Evolutionary conservation across 192 early-diverging fungal species (phyloP).

Genomic region (Mortierella alpina): DNA sequence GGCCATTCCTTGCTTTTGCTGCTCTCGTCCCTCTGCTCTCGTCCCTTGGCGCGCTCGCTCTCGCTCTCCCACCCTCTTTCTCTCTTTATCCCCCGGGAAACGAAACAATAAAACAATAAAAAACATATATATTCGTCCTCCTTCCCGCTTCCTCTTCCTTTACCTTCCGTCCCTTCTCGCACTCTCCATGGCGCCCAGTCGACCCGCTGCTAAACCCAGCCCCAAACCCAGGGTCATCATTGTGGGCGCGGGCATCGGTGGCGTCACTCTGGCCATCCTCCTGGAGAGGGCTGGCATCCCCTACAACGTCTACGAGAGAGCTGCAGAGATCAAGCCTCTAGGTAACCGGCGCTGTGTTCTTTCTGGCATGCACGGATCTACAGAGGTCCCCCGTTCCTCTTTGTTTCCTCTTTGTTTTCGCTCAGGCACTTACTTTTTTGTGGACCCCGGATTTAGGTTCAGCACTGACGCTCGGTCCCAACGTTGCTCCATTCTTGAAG

Average conservation of each 20-base stretch:
- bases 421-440: not conserved
- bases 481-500: conserved; percentile 23
- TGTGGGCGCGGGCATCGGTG: conserved; percentile 32
- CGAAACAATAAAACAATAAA: too few species aligned
- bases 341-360: not conserved
- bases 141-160: too few species aligned
- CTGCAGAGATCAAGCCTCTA: conserved; percentile 13
- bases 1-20: too few species aligned
- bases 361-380: not conserved
- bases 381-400: not conserved
- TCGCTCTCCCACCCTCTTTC: not conserved
- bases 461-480: conserved; percentile 6
- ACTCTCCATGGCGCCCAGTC: not conserved
- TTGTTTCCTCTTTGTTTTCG: not conserved
- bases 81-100: not conserved
- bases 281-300: conserved; percentile 20
- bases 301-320: conserved; percentile 27
- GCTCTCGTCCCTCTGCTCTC: too few species aligned
- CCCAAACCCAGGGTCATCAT: conserved; percentile 27
- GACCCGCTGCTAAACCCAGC: not conserved
- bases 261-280: conserved; percentile 13
- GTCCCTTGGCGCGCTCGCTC: too few species aligned
- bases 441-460: not conserved
- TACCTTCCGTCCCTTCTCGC: not conserved
- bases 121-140: too few species aligned